These are phyloP conservation scores for Kalanchoe fedtschenkoi DNA, from an alignment of 164 flowering plant genomes.

Conservation along the genomic window DNA sequence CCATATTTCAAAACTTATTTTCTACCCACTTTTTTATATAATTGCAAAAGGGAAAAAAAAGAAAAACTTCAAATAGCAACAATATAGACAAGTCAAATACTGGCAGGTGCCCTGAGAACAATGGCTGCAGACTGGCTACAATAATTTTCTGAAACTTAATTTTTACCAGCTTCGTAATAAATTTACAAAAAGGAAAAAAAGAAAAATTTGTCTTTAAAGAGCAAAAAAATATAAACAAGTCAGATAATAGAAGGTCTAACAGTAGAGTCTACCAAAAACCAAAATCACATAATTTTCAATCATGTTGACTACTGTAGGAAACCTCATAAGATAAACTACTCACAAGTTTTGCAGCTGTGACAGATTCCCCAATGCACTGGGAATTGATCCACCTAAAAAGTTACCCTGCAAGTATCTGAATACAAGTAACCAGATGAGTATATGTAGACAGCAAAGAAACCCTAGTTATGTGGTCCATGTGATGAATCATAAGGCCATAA, in stretches of 20 bases:
- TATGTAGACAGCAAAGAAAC: neutral
- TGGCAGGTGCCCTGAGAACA: neutral
- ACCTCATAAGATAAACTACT: constrained; percentile 21
- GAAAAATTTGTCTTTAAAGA: neutral
- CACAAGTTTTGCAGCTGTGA: constrained; percentile 52
- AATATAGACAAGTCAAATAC: neutral
- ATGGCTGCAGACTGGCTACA: neutral
- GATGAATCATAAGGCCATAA: neutral
- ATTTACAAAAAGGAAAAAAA: neutral
- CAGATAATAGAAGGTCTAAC: neutral
- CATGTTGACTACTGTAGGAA: neutral
- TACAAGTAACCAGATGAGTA: constrained; percentile 7
- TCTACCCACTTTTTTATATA: neutral
- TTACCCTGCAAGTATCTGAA: constrained; percentile 85
- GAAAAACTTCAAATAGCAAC: neutral
- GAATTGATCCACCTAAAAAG: constrained; percentile 72
- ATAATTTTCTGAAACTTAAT: neutral
- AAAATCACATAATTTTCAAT: neutral
- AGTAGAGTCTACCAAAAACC: neutral
- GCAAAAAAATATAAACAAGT: neutral
- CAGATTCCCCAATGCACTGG: constrained; percentile 64
- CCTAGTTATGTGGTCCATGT: neutral
- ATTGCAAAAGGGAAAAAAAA: neutral
- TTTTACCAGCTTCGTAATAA: neutral
- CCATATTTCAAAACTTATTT: neutral